A percentile compares a stretch with the other conserved stretches of the same genome.
phyloP scores from a whole-genome alignment of 2,329 filamentous ascomycete genomes.

The Dendryphion nanum region DNA sequence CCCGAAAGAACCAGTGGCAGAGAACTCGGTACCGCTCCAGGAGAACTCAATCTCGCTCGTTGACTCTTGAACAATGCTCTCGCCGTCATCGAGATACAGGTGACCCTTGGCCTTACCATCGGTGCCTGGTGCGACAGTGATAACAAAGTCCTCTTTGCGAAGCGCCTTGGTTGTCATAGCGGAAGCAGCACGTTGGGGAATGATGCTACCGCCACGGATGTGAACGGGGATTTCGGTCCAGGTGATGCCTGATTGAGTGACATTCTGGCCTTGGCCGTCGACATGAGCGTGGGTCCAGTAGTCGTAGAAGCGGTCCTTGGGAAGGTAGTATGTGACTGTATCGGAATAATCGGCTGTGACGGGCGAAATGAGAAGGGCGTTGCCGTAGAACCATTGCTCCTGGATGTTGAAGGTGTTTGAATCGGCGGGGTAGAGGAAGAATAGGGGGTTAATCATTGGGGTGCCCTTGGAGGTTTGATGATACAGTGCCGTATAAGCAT shows the following conservation, averaged over 20 bases:
- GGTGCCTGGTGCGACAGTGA: conserved; percentile 65
- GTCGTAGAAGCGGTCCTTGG: conserved; percentile 60
- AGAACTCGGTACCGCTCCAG: conserved; percentile 56
- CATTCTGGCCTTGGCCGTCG: conserved; percentile 45
- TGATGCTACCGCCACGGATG: conserved; percentile 63
- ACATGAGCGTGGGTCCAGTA: conserved; percentile 54
- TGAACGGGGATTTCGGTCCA: conserved; percentile 63
- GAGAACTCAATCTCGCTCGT: conserved; percentile 61
- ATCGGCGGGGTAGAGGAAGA: conserved; percentile 67
- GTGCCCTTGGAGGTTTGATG: conserved; percentile 60
- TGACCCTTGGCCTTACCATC: conserved; percentile 64
- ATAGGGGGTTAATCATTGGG: conserved; percentile 68
- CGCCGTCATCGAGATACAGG: conserved; percentile 78
- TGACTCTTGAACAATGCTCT: conserved; percentile 58
- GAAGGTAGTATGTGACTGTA: conserved; percentile 56
- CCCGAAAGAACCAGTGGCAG: conserved; percentile 53
- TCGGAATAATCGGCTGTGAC: conserved; percentile 54
- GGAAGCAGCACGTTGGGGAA: conserved; percentile 57
- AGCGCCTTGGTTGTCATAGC: conserved; percentile 64
- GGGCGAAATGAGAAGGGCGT: conserved; percentile 56
- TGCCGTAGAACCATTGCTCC: conserved; percentile 60
- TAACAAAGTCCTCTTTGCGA: conserved; percentile 64
- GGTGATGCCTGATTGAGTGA: conserved; percentile 47
- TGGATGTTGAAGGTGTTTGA: conserved; percentile 52
- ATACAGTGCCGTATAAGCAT: conserved; percentile 72